Conservation (phyloP, 495 filamentous ascomycete genomes). For the Symbiotaphrina buchneri region DNA sequence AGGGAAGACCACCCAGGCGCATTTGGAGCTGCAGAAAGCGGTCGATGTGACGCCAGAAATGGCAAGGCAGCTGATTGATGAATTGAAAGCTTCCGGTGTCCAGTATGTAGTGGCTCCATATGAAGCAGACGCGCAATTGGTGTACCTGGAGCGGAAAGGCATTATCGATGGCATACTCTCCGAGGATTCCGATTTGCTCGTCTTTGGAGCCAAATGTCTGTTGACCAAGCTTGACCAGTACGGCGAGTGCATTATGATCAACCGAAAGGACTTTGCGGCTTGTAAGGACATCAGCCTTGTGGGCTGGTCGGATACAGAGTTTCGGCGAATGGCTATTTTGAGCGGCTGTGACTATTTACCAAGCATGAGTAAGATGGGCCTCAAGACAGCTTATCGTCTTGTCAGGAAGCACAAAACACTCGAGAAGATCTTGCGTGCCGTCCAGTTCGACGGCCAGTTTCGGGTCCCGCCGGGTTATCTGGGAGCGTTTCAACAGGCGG, state of each 20-base stretch:
- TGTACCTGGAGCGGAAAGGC: slow-evolving; percentile 72
- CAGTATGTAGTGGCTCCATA: slow-evolving; percentile 91
- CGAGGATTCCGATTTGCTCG: slow-evolving; percentile 90
- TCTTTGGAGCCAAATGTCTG: slow-evolving; percentile 78
- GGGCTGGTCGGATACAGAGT: slow-evolving; percentile 81
- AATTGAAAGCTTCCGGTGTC: slow-evolving; percentile 56
- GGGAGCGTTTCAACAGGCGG: slow-evolving; percentile 57
- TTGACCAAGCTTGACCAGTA: slow-evolving; percentile 89
- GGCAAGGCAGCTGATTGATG: slow-evolving; percentile 81
- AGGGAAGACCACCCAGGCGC: slow-evolving; percentile 58
- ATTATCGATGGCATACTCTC: slow-evolving; percentile 73
- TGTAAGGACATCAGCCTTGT: slow-evolving; percentile 73
- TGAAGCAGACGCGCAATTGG: slow-evolving; percentile 91
- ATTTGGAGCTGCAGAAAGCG: slow-evolving; percentile 79
- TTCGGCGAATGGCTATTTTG: slow-evolving; percentile 86
- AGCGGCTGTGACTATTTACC: slow-evolving; percentile 95
- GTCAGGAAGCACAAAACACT: slow-evolving; percentile 74
- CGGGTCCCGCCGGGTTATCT: slow-evolving; percentile 60
- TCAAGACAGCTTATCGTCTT: slow-evolving; percentile 83
- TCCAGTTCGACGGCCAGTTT: slow-evolving; percentile 72
- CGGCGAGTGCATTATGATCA: slow-evolving; percentile 81
- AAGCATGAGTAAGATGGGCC: slow-evolving; percentile 60
- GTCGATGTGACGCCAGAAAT: slow-evolving; percentile 92
- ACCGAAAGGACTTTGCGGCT: slow-evolving; percentile 64
- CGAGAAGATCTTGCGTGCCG: slow-evolving; percentile 56